phyloP scores from a whole-genome alignment of 2,329 filamentous ascomycete species.

The Alternaria sp. region DNA sequence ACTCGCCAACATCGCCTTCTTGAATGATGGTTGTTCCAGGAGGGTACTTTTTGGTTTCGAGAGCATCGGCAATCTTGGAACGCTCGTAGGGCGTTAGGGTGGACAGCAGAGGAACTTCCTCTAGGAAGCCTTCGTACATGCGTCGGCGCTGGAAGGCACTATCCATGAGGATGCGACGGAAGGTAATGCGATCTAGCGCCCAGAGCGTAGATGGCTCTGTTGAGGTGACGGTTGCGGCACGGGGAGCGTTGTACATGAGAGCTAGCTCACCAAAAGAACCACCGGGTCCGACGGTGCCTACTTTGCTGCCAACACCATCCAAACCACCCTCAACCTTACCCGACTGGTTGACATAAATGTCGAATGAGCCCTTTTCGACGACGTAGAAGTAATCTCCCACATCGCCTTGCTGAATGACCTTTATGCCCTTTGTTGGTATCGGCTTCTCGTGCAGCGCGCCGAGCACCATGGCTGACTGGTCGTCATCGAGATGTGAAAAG shows the following conservation, averaged over 20 bases:
- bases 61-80: conserved; percentile 94
- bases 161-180: conserved; percentile 98
- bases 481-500: conserved; percentile 93
- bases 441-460: conserved; percentile 93
- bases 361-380: conserved; percentile 88
- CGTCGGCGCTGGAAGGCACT: conserved; percentile 93
- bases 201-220: conserved; percentile 85
- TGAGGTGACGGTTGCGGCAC: conserved; percentile 91
- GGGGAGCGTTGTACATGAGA: conserved; percentile 97
- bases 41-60: conserved; percentile 88
- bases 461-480: conserved; percentile 85
- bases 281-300: conserved; percentile 82
- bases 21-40: conserved; percentile 83
- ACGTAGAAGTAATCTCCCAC: conserved; percentile 98
- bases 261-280: conserved; percentile 97
- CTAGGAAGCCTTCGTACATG: conserved; percentile 97
- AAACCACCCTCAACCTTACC: conserved; percentile 81
- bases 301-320: conserved; percentile 83
- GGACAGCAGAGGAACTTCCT: conserved; percentile 86
- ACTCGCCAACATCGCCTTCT: conserved; percentile 89
- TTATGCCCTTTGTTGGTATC: conserved; percentile 86
- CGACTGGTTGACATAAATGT: conserved; percentile 84
- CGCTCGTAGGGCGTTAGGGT: conserved; percentile 90
- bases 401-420: conserved; percentile 96
- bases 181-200: conserved; percentile 94